A percentile compares a stretch with the other conserved stretches of the same genome.
Conservation (phyloP, 1,139 yeast genomes). For the Debaryomyces psychrophilus region DNA sequence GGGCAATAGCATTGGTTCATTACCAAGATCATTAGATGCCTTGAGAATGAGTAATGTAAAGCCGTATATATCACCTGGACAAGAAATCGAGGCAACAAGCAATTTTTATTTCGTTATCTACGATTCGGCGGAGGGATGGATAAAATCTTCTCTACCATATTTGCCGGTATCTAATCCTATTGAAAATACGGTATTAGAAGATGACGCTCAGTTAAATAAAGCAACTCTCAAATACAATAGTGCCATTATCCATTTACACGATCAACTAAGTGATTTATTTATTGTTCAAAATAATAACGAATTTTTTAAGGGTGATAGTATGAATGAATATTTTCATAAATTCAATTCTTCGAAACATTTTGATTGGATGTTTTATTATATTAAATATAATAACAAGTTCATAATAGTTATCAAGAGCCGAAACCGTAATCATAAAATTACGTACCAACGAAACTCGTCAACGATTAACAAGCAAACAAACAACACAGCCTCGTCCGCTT, state of each 20-base stretch:
- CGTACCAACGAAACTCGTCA: conserved; percentile 14
- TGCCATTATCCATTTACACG: conserved; percentile 45
- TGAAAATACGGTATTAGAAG: not conserved
- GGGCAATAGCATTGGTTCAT: conserved; percentile 35
- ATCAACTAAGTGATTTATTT: conserved; percentile 40
- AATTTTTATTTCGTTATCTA: conserved; percentile 45
- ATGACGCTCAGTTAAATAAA: not conserved
- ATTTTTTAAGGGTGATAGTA: conserved; percentile 25
- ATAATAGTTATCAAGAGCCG: conserved; percentile 43
- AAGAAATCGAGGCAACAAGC: conserved; percentile 27
- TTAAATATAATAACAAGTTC: conserved; percentile 33
- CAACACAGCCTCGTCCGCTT: not conserved
- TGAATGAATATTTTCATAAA: conserved; percentile 46
- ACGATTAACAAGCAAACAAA: not conserved
- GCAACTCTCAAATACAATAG: conserved; percentile 21
- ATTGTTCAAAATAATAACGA: conserved; percentile 27
- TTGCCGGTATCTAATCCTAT: conserved; percentile 24
- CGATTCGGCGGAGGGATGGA: conserved; percentile 28
- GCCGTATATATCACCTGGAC: not conserved
- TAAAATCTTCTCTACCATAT: conserved; percentile 46
- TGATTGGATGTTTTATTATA: conserved; percentile 51
- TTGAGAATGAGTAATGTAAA: conserved; percentile 4
- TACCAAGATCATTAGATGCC: conserved; percentile 31
- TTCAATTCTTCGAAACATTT: conserved; percentile 41
- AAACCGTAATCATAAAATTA: conserved; percentile 23